A percentile compares a stretch with the other conserved stretches of the same genome.
Evolutionary conservation across 345 rosid species (phyloP).

Genomic region (Salix purpurea): DNA sequence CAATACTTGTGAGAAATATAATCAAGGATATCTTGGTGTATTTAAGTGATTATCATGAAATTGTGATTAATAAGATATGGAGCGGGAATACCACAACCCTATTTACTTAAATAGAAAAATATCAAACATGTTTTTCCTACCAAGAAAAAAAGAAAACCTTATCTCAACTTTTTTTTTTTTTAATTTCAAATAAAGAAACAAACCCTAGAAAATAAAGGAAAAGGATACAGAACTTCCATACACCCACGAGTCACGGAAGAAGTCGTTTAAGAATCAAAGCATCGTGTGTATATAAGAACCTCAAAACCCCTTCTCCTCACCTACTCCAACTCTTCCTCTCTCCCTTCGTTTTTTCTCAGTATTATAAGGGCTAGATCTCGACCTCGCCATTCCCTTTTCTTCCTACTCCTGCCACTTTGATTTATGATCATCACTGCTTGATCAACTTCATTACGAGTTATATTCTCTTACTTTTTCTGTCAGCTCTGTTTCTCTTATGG

Average conservation of each 20-base stretch:
- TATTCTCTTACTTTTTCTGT: neutral
- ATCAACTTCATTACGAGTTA: neutral
- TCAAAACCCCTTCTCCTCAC: conserved; percentile 2
- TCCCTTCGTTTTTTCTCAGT: neutral
- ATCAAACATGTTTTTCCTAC: neutral
- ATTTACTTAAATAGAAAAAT: no score
- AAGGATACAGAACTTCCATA: neutral
- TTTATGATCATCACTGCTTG: neutral
- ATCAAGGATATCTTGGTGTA: no score
- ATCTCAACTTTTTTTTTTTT: neutral
- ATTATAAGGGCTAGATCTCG: neutral
- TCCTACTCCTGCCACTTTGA: neutral
- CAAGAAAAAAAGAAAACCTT: neutral
- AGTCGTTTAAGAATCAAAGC: neutral
- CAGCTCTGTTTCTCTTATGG: neutral
- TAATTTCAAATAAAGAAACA: neutral
- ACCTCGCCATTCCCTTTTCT: neutral
- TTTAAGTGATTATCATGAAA: no score
- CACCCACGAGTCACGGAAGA: neutral
- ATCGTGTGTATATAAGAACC: conserved; percentile 13
- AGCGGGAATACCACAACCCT: no score
- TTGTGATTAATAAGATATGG: no score
- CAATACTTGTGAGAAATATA: no score
- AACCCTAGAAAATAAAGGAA: neutral
- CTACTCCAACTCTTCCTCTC: neutral